These are phyloP conservation scores for Leccinum pachyderme DNA, from an alignment of 1,284 basidiomycete species.

Conservation along the genomic window DNA sequence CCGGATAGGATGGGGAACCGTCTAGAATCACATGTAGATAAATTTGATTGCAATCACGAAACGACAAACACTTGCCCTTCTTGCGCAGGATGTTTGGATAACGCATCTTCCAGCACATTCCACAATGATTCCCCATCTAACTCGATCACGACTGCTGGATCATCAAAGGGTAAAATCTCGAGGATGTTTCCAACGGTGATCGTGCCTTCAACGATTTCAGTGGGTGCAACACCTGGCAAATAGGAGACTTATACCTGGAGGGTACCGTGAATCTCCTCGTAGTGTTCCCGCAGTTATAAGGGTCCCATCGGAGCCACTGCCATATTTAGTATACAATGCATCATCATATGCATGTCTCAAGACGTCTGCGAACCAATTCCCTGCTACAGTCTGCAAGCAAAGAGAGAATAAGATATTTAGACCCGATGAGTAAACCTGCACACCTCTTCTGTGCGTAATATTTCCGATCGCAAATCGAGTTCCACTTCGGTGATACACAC, in stretches of 20 bases:
- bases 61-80: constrained; percentile 62
- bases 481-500: constrained; percentile 69
- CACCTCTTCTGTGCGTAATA: constrained; percentile 75
- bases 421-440: constrained; percentile 1
- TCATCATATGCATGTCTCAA: constrained; percentile 86
- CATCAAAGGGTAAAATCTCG: constrained; percentile 89
- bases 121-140: constrained; percentile 81
- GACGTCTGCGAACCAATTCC: constrained; percentile 91
- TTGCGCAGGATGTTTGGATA: constrained; percentile 86
- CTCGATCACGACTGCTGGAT: constrained; percentile 81
- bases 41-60: neutral
- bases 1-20: constrained; percentile 89
- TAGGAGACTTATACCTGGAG: constrained; percentile 55
- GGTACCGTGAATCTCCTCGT: constrained; percentile 84
- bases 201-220: constrained; percentile 44
- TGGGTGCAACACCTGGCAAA: neutral
- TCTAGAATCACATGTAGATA: constrained; percentile 38
- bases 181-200: constrained; percentile 82
- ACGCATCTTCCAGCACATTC: constrained; percentile 75
- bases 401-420: neutral
- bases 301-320: constrained; percentile 72
- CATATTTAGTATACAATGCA: constrained; percentile 57
- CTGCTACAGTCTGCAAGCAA: constrained; percentile 62
- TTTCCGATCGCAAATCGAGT: constrained; percentile 74
- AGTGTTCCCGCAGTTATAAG: constrained; percentile 84